These are phyloP conservation scores for Phytophthora boehmeriae DNA, from an alignment of 352 stramenopile genomes.

Conservation along the genomic window DNA sequence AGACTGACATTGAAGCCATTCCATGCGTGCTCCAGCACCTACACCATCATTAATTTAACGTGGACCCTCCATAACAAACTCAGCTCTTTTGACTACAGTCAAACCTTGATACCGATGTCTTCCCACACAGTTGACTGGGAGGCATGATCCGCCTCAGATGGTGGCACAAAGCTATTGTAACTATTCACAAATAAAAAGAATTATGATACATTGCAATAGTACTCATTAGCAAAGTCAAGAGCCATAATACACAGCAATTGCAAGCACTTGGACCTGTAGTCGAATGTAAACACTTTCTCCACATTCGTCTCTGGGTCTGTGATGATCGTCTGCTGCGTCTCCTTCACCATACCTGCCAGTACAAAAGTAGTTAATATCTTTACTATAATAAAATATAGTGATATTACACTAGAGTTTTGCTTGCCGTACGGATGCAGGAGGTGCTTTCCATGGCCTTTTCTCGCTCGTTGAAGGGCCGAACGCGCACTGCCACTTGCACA, in stretches of 20 bases:
- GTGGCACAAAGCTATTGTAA: constrained; percentile 82
- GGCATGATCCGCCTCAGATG: constrained; percentile 60
- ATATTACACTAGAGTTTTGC: neutral
- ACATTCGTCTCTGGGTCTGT: constrained; percentile 75
- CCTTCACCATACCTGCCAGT: constrained; percentile 72
- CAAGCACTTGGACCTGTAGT: constrained; percentile 63
- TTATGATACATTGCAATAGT: no score
- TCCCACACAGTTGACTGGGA: constrained; percentile 88
- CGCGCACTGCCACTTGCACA: constrained; percentile 83
- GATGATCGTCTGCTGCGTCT: constrained; percentile 85
- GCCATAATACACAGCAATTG: neutral
- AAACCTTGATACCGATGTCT: constrained; percentile 82
- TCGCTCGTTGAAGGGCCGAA: constrained; percentile 84
- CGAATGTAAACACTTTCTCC: constrained; percentile 88
- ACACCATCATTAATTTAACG: neutral
- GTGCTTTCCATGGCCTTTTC: constrained; percentile 77
- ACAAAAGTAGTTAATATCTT: constrained; percentile 1
- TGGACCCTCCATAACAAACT: neutral
- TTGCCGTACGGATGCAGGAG: constrained; percentile 64
- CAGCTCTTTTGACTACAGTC: neutral
- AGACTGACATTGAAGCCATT: constrained; percentile 91
- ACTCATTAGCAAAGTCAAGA: neutral
- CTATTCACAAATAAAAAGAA: constrained; percentile 32
- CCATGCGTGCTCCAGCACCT: constrained; percentile 89
- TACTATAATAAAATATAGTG: neutral